These are phyloP conservation scores for Neofusicoccum sp. DNA, from an alignment of 2,329 filamentous ascomycete genomes.

Conservation along the genomic window DNA sequence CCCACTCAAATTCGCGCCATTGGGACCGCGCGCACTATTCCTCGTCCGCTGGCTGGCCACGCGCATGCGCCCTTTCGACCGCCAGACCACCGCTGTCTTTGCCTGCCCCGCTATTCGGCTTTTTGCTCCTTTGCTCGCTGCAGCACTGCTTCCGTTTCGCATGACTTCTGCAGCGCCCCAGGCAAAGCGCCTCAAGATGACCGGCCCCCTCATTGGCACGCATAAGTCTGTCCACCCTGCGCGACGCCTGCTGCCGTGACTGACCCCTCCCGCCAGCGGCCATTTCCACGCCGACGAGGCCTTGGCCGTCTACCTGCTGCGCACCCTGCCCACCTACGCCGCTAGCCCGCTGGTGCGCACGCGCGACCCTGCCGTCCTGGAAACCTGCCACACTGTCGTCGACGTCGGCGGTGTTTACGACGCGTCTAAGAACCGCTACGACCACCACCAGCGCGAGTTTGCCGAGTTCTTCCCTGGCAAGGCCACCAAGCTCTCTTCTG, in stretches of 20 bases:
- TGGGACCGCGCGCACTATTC: background rate
- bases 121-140: slow-evolving; percentile 22
- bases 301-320: slow-evolving; percentile 92
- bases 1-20: slow-evolving; percentile 2
- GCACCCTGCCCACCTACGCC: slow-evolving; percentile 77
- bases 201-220: slow-evolving; percentile 72
- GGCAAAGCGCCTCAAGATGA: slow-evolving; percentile 81
- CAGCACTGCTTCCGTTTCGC: slow-evolving; percentile 30
- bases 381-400: slow-evolving; percentile 88
- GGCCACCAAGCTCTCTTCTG: slow-evolving; percentile 84
- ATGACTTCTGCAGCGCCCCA: slow-evolving; percentile 31
- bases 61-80: background rate
- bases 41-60: background rate
- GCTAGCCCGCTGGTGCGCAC: slow-evolving; percentile 77
- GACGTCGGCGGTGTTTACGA: slow-evolving; percentile 98
- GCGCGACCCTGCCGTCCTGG: slow-evolving; percentile 75
- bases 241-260: background rate
- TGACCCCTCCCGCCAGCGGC: slow-evolving; percentile 51
- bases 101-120: slow-evolving; percentile 3
- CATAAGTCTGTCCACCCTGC: slow-evolving; percentile 61
- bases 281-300: slow-evolving; percentile 99
- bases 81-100: background rate
- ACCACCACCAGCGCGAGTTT: slow-evolving; percentile 97
- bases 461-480: slow-evolving; percentile 78
- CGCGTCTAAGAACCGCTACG: slow-evolving; percentile 71